Evolutionary conservation across 371 early-diverging fungal species (phyloP), one percentile per base, ranked within the genome.

Genomic region (Apophysomyces variabilis): DNA sequence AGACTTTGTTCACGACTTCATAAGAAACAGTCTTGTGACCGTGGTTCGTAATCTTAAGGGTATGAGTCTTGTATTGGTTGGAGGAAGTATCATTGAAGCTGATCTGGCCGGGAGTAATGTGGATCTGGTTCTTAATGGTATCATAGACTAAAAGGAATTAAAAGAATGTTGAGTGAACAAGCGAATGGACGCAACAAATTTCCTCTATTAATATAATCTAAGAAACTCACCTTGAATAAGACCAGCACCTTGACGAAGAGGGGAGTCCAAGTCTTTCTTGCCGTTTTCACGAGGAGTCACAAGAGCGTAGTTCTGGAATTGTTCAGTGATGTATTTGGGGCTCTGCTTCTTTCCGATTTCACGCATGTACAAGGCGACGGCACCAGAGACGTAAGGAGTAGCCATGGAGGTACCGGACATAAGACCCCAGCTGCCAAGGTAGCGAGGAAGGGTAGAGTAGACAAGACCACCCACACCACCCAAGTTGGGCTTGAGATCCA

Each of bases 351-450:
- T 69, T 58, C 70, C 64, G 21, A 41, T 16, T 3, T 66, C 60
- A 61, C 87, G 76, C 35, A 84, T 65, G 45, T 76, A 79, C 68
- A 91, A 70, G 21, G 92, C 92, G 38, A 84, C 76, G 35, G 81
- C 71, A 39, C 91, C 92, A 38, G 91, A 75, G 21, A 88, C 75
- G 66, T 91, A 92, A 1, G 93, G 93, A 38, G 92, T 80, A 8
- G 93, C 90, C 85, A 82, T 83, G n/a, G 83, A 83, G 0, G 86
- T 87, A 50, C 93, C 92, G 18, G 86, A 85, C 62, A 84, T 67
- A 11, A 85, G 69, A 12, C 82, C 86, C 70, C 89, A 92, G 37
- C 68, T 58, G 26, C 75, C 77, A 5, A 76, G 66, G 46, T 72
- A 71, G 9, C 66, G 62, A 39, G 82, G 82, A 67, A 88, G 21